Percentiles rank a stretch among this genome's conserved stretches.
Evolutionary conservation across 2,329 filamentous ascomycete genomes (phyloP).

Genomic region (Stachybotrys elegans): DNA sequence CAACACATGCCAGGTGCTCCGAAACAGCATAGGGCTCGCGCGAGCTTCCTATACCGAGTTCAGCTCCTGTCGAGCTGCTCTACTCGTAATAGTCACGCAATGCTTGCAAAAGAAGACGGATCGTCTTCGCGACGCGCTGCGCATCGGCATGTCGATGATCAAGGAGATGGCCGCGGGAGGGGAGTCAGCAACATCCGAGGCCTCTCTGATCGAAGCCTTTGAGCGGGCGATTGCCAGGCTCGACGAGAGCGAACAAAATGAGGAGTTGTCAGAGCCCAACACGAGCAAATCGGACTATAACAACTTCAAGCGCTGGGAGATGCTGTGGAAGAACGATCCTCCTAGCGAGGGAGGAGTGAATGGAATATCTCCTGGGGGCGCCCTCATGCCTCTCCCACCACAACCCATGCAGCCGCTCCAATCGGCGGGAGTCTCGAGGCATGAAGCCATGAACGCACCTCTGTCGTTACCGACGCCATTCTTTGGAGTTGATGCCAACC

Average conservation of each 20-base stretch:
- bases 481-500: no score
- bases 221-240: constrained; percentile 1
- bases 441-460: no score
- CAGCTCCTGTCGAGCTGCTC: constrained; percentile 48
- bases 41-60: constrained; percentile 52
- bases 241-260: neutral
- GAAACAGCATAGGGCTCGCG: constrained; percentile 46
- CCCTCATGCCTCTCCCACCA: no score
- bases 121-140: neutral
- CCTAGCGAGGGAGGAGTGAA: no score
- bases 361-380: no score
- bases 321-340: no score
- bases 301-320: constrained; percentile 3
- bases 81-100: constrained; percentile 35
- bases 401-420: no score
- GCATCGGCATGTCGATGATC: constrained; percentile 1
- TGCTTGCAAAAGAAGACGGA: neutral
- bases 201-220: constrained; percentile 1
- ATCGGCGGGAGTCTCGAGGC: no score
- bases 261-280: neutral
- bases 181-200: constrained; percentile 1
- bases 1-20: constrained; percentile 43
- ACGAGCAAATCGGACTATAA: constrained; percentile 2
- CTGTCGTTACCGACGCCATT: no score
- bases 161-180: constrained; percentile 1